Percentiles rank a stretch among this genome's conserved stretches.
Conservation (phyloP, 208 protist genomes). For the Wallacemonas sp. region DNA sequence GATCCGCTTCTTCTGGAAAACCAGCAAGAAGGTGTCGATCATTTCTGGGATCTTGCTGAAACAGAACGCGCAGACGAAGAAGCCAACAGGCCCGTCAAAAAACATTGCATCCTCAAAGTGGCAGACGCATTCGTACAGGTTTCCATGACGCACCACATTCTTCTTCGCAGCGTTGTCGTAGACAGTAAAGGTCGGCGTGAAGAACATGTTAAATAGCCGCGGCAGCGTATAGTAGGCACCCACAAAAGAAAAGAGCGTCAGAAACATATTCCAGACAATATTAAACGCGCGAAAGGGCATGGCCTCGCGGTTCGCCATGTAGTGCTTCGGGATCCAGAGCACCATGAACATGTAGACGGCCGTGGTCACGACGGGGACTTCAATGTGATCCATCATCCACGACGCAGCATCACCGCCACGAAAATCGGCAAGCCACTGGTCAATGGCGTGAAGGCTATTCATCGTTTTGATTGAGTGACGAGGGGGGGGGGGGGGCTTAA, state of each 20-base stretch:
- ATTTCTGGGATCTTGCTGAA: slow-evolving; percentile 89
- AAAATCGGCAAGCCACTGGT: slow-evolving; percentile 33
- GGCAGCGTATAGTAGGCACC: slow-evolving; percentile 65
- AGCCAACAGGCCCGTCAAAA: slow-evolving; percentile 58
- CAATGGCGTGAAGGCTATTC: background rate
- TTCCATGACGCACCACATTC: slow-evolving; percentile 22
- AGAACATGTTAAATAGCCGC: slow-evolving; percentile 27
- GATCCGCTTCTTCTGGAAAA: slow-evolving; percentile 82
- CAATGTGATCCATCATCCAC: slow-evolving; percentile 60
- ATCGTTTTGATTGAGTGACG: slow-evolving; percentile 5
- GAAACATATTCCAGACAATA: slow-evolving; percentile 76
- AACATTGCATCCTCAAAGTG: slow-evolving; percentile 44
- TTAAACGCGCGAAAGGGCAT: slow-evolving; percentile 50
- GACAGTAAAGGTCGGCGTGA: slow-evolving; percentile 17
- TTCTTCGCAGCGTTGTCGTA: slow-evolving; percentile 22
- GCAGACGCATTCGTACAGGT: slow-evolving; percentile 60
- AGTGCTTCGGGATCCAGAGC: slow-evolving; percentile 51
- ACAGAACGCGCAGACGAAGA: slow-evolving; percentile 74
- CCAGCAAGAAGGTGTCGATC: slow-evolving; percentile 85
- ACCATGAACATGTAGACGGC: slow-evolving; percentile 65
- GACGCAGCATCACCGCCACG: slow-evolving; percentile 29
- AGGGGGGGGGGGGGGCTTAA: too few species aligned
- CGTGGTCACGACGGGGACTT: slow-evolving; percentile 49
- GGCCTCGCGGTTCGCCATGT: slow-evolving; percentile 70
- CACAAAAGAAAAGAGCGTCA: slow-evolving; percentile 72